phyloP scores from a whole-genome alignment of 495 filamentous ascomycete species.

The Delitschia confertaspora region DNA sequence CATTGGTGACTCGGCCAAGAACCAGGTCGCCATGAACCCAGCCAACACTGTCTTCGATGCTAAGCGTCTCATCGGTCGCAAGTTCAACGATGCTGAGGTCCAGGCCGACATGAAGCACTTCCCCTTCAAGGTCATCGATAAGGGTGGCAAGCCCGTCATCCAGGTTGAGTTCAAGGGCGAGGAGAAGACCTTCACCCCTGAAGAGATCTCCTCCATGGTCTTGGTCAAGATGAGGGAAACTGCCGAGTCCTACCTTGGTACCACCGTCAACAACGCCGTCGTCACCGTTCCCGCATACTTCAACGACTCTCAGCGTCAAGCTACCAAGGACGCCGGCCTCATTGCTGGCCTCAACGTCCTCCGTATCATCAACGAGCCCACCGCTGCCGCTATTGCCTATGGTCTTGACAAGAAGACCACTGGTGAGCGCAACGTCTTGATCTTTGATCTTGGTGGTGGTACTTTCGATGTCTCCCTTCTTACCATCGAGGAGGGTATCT shows the following conservation, averaged over 20 bases:
- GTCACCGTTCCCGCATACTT: slow-evolving; percentile 99
- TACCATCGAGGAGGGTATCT: slow-evolving; percentile 98
- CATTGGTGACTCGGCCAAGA: slow-evolving; percentile 98
- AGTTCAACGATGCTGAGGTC: slow-evolving; percentile 40
- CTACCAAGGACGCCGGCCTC: slow-evolving; percentile 97
- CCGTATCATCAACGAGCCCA: slow-evolving; percentile 99
- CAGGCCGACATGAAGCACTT: slow-evolving; percentile 45
- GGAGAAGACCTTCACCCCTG: slow-evolving; percentile 40
- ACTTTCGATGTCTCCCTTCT: slow-evolving; percentile 99
- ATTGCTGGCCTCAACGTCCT: slow-evolving; percentile 96
- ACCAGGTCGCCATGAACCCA: slow-evolving; percentile 99
- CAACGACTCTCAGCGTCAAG: slow-evolving; percentile 99
- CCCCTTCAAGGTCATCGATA: slow-evolving; percentile 43
- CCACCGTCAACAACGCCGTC: slow-evolving; percentile 95
- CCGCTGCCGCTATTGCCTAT: slow-evolving; percentile 93
- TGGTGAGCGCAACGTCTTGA: slow-evolving; percentile 97
- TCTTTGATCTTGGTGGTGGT: slow-evolving; percentile 99
- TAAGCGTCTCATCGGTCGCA: slow-evolving; percentile 72
- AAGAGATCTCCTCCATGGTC: slow-evolving; percentile 47
- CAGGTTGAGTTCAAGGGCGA: slow-evolving; percentile 43
- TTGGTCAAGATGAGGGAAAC: slow-evolving; percentile 81
- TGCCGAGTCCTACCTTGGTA: slow-evolving; percentile 90
- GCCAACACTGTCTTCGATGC: slow-evolving; percentile 97
- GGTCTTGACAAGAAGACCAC: slow-evolving; percentile 93
- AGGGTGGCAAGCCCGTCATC: slow-evolving; percentile 39